Conservation (phyloP, 495 filamentous ascomycete species). For the Penicillium bialowiezense region DNA sequence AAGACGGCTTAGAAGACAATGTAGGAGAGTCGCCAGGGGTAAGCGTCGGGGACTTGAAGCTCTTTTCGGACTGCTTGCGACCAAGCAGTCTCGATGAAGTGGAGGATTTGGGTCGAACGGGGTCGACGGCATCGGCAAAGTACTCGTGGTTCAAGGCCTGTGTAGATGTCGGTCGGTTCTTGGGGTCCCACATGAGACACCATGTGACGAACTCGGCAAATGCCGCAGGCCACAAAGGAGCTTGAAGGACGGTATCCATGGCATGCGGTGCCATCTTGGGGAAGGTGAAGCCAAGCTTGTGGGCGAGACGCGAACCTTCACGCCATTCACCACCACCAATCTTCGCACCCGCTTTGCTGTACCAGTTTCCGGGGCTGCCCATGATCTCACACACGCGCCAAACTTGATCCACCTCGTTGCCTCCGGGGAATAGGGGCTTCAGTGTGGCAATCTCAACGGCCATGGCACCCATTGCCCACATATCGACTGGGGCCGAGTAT, state of each 20-base stretch:
- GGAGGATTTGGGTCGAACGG: conserved; percentile 85
- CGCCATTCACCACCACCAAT: conserved; percentile 98
- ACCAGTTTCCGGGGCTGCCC: conserved; percentile 98
- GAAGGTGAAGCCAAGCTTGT: conserved; percentile 97
- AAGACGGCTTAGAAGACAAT: conserved; percentile 81
- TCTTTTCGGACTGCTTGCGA: conserved; percentile 82
- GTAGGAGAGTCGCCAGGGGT: conserved; percentile 65
- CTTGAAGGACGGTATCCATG: conserved; percentile 89
- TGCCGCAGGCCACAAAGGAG: conserved; percentile 87
- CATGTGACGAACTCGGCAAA: conserved; percentile 92
- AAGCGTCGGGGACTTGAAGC: conserved; percentile 55
- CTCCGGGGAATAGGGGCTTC: conserved; percentile 95
- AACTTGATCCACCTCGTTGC: conserved; percentile 98
- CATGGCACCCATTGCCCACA: conserved; percentile 99
- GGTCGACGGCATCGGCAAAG: conserved; percentile 94
- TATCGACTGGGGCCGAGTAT: conserved; percentile 97
- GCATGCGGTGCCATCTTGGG: conserved; percentile 98
- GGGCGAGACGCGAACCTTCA: conserved; percentile 86
- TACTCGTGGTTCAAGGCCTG: conserved; percentile 93
- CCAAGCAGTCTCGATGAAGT: conserved; percentile 73
- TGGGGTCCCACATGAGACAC: conserved; percentile 99
- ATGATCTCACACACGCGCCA: conserved; percentile 99
- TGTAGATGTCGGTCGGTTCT: conserved; percentile 85
- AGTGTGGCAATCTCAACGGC: conserved; percentile 96
- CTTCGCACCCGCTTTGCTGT: conserved; percentile 79